These are phyloP conservation scores for Globisporangium cederbergense DNA, from an alignment of 352 stramenopile genomes.

Conservation along the genomic window DNA sequence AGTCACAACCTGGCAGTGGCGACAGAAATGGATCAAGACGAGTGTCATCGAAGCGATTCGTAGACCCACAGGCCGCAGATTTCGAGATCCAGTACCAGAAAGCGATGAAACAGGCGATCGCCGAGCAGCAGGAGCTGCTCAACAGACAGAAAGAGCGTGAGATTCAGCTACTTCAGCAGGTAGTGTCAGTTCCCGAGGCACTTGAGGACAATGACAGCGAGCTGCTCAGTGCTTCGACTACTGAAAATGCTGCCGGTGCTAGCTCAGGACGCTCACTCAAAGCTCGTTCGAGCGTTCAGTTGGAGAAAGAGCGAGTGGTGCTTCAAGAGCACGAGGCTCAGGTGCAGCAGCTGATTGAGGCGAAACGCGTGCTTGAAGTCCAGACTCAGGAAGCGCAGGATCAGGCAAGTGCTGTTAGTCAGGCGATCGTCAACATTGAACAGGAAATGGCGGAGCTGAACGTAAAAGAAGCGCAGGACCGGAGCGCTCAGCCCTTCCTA, in stretches of 20 bases:
- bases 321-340: slow-evolving; percentile 32
- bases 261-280: background rate
- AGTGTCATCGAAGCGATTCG: slow-evolving; percentile 4
- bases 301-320: slow-evolving; percentile 14
- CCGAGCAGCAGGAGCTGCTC: slow-evolving; percentile 43
- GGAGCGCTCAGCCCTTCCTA: slow-evolving; percentile 23
- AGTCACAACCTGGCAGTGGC: background rate
- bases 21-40: background rate
- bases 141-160: slow-evolving; percentile 43
- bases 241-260: background rate
- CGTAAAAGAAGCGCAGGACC: slow-evolving; percentile 28
- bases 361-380: slow-evolving; percentile 36
- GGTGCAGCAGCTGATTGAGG: slow-evolving; percentile 40
- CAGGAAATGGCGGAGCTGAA: slow-evolving; percentile 36
- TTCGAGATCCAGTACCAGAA: slow-evolving; percentile 70
- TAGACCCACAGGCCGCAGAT: slow-evolving; percentile 26
- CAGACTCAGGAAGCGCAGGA: slow-evolving; percentile 26
- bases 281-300: slow-evolving; percentile 5
- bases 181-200: slow-evolving; percentile 37
- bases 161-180: slow-evolving; percentile 42
- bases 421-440: slow-evolving; percentile 34
- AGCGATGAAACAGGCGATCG: slow-evolving; percentile 40
- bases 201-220: background rate
- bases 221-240: background rate
- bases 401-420: slow-evolving; percentile 24